phyloP scores from a whole-genome alignment of 352 stramenopile species.

The Aphanomyces astaci region DNA sequence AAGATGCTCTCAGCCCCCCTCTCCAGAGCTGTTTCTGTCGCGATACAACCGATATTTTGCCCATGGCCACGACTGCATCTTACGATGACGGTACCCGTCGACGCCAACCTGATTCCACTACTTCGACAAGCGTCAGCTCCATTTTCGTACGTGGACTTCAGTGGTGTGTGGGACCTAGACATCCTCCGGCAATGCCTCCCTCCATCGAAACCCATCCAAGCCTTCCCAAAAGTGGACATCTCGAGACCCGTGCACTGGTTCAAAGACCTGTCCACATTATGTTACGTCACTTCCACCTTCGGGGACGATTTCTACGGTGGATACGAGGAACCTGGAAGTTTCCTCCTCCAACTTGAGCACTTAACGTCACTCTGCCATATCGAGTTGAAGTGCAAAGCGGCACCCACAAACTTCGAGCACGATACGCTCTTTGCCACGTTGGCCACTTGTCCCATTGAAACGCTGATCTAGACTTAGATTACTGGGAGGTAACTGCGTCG shows the following conservation, averaged over 20 bases:
- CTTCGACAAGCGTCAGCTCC: background rate
- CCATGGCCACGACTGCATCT: background rate
- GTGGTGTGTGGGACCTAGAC: background rate
- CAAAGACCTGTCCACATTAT: background rate
- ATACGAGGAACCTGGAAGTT: background rate
- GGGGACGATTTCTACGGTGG: background rate
- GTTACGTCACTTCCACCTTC: background rate
- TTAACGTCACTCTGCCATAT: background rate
- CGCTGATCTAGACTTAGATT: background rate
- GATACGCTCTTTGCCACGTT: background rate
- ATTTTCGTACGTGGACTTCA: background rate
- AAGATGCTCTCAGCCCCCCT: background rate
- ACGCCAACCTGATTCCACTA: background rate
- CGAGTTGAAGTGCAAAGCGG: background rate
- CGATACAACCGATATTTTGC: background rate
- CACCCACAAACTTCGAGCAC: background rate
- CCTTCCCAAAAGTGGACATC: background rate
- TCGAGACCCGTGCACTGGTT: background rate
- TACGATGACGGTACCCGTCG: background rate
- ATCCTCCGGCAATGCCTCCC: background rate
- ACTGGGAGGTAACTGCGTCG: background rate
- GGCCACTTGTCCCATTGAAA: background rate
- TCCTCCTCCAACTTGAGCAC: background rate
- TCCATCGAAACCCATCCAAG: background rate
- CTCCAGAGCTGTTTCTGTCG: background rate